phyloP scores from a whole-genome alignment of 441 rosid genomes.

The Jatropha multifida region DNA sequence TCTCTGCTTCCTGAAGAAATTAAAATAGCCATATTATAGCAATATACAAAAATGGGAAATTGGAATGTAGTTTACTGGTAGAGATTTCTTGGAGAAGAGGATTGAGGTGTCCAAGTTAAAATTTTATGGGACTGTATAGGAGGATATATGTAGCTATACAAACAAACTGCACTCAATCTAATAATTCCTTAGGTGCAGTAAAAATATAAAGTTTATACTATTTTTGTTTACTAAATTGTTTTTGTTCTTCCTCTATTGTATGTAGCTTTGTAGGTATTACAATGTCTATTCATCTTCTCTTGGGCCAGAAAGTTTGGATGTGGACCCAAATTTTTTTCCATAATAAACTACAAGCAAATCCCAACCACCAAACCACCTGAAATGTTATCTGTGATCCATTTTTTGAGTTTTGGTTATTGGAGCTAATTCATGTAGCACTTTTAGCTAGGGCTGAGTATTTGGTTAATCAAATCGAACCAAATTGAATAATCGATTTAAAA shows the following conservation, averaged over 20 bases:
- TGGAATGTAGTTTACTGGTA: constrained; percentile 21
- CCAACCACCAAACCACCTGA: not conserved
- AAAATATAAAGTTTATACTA: not conserved
- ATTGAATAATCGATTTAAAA: too few species aligned
- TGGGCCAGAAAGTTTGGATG: not conserved
- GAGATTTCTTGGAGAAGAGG: constrained; percentile 39
- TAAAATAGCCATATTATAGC: constrained; percentile 14
- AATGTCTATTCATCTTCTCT: not conserved
- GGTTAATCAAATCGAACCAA: too few species aligned
- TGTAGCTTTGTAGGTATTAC: too few species aligned
- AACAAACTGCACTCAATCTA: not conserved
- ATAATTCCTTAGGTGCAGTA: not conserved
- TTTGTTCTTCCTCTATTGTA: not conserved
- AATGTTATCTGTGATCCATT: not conserved
- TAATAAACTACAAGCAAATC: not conserved
- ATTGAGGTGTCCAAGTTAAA: constrained; percentile 26
- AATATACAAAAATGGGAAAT: constrained; percentile 18
- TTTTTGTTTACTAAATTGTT: not conserved
- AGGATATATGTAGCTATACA: constrained; percentile 18
- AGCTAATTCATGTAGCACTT: too few species aligned
- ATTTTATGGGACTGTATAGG: constrained; percentile 27
- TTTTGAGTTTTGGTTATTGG: too few species aligned
- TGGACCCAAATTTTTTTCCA: not conserved
- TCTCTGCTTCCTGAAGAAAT: constrained; percentile 17
- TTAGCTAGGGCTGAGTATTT: too few species aligned